Conservation (phyloP, 2,329 filamentous ascomycete species). For the Fusarium illudens region DNA sequence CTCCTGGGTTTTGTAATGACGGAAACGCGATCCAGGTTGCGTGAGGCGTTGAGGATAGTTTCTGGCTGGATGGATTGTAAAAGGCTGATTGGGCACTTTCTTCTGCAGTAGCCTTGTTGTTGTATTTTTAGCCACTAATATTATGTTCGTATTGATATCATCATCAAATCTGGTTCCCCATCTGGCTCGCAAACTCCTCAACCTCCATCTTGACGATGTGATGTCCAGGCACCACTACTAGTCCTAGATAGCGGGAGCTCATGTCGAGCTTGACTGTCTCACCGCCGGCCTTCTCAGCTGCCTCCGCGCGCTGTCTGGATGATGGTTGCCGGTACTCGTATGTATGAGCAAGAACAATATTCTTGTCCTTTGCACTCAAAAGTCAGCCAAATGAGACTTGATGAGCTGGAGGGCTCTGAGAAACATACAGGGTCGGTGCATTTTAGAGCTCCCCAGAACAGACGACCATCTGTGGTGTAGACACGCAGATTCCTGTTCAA, state of each 20-base stretch:
- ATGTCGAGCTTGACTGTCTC: conserved; percentile 71
- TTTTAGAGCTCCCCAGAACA: conserved; percentile 91
- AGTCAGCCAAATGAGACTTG: background rate
- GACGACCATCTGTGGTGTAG: conserved; percentile 80
- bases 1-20: conserved; percentile 21
- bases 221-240: conserved; percentile 88
- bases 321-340: conserved; percentile 89
- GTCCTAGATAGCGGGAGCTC: conserved; percentile 84
- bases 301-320: conserved; percentile 53
- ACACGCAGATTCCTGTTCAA: conserved; percentile 83
- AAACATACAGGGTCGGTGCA: conserved; percentile 86
- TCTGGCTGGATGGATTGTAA: conserved; percentile 31
- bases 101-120: conserved; percentile 36
- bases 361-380: conserved; percentile 70
- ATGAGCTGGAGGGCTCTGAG: conserved; percentile 2
- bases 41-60: conserved; percentile 43
- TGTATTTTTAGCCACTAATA: conserved; percentile 43
- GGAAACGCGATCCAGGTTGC: conserved; percentile 33
- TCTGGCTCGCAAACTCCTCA: conserved; percentile 74
- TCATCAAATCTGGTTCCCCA: conserved; percentile 40
- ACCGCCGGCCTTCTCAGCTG: conserved; percentile 46
- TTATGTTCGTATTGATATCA: conserved; percentile 23
- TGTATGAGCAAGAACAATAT: conserved; percentile 85
- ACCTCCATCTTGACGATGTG: conserved; percentile 89
- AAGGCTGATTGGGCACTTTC: conserved; percentile 39